Evolutionary conservation across 2,329 filamentous ascomycete genomes (phyloP).

Genomic region (Dryadomyces sulphureus): DNA sequence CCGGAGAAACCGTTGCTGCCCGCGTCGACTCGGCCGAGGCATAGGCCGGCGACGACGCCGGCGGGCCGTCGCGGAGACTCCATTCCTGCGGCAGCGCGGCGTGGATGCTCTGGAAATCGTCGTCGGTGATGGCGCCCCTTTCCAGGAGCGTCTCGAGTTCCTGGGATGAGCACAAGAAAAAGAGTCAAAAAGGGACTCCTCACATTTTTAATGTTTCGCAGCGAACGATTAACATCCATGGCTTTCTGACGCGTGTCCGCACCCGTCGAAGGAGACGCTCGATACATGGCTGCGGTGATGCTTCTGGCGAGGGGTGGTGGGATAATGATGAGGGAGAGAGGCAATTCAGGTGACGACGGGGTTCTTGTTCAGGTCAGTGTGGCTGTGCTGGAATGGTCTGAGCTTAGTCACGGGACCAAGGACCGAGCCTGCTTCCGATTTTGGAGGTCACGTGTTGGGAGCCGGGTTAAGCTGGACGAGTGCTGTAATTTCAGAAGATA

Average conservation of each 20-base stretch:
- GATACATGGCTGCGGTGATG: conserved; percentile 2
- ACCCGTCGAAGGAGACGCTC: neutral
- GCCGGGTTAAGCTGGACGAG: no score
- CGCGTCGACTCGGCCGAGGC: conserved; percentile 18
- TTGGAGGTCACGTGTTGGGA: no score
- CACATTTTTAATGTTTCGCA: conserved; percentile 78
- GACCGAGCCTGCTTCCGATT: no score
- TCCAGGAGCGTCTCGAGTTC: conserved; percentile 49
- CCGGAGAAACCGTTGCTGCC: conserved; percentile 13
- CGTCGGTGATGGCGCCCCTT: conserved; percentile 60
- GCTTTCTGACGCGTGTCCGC: conserved; percentile 32
- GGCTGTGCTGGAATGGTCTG: no score
- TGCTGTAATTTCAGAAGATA: no score
- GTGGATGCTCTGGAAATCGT: conserved; percentile 62
- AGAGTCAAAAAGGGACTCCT: neutral
- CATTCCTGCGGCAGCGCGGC: conserved; percentile 60
- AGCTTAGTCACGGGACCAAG: no score
- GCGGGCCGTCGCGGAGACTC: conserved; percentile 34
- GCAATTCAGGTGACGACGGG: neutral
- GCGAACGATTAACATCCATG: conserved; percentile 66
- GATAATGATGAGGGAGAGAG: neutral
- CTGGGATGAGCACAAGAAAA: conserved; percentile 1
- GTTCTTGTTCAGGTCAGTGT: no score
- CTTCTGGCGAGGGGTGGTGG: no score
- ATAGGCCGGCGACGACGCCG: neutral